A percentile compares a stretch with the other conserved stretches of the same genome.
These are phyloP conservation scores for Lepiota brunneoincarnata DNA, from an alignment of 768 basidiomycete species.

Conservation along the genomic window DNA sequence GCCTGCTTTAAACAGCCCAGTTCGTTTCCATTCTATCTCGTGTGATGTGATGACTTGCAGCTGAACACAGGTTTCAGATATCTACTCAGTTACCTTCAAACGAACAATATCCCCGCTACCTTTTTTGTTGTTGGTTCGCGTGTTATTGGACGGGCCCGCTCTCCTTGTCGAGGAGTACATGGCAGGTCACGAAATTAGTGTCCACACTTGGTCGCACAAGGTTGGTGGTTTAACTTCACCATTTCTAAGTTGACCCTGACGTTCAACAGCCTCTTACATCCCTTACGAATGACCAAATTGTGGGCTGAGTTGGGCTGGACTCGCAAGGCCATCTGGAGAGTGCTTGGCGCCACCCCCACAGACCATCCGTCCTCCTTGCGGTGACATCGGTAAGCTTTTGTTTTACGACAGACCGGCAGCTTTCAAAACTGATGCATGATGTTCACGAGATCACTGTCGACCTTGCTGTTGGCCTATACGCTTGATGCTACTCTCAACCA, in stretches of 20 bases:
- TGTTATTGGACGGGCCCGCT: conserved; percentile 70
- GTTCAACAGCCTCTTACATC: conserved; percentile 54
- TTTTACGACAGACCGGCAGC: too few relatives aligned
- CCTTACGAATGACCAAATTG: conserved; percentile 78
- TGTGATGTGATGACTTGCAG: not conserved
- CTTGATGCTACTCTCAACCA: conserved; percentile 71
- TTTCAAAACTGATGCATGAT: conserved; percentile 91
- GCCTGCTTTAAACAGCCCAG: conserved; percentile 40
- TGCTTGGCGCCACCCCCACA: conserved; percentile 74
- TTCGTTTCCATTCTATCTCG: conserved; percentile 23
- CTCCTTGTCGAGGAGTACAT: conserved; percentile 81
- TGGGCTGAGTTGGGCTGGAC: conserved; percentile 95
- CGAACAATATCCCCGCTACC: conserved; percentile 68
- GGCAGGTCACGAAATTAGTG: conserved; percentile 75
- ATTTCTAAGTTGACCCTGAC: conserved; percentile 6
- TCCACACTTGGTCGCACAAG: conserved; percentile 91
- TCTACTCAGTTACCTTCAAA: conserved; percentile 67
- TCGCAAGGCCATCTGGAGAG: conserved; percentile 74
- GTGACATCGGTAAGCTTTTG: conserved; percentile 63
- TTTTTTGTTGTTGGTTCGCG: conserved; percentile 93
- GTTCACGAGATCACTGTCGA: conserved; percentile 84
- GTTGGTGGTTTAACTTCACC: conserved; percentile 28
- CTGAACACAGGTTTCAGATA: conserved; percentile 19
- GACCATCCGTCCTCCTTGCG: conserved; percentile 80
- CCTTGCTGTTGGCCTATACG: conserved; percentile 85